Conservation (phyloP, 2,329 filamentous ascomycete genomes). For the Monosporascus sp. region DNA sequence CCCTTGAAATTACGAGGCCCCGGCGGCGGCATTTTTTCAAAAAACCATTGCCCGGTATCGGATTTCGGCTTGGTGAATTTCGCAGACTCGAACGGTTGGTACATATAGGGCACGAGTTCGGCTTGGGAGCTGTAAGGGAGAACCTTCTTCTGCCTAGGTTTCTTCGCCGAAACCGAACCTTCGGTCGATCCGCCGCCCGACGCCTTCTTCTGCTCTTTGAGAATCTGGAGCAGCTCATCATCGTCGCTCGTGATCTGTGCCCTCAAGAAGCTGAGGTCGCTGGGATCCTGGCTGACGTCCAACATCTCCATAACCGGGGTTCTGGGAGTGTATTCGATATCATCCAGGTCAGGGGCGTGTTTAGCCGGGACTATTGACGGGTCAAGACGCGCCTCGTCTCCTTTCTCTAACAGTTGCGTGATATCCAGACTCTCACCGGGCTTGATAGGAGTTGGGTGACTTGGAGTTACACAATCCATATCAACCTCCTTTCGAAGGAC, state of each 20-base stretch:
- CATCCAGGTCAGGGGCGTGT: constrained; percentile 51
- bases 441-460: constrained; percentile 70
- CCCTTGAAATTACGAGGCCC: not conserved
- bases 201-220: constrained; percentile 52
- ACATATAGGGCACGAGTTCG: constrained; percentile 32
- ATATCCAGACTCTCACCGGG: constrained; percentile 89
- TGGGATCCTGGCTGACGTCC: constrained; percentile 38
- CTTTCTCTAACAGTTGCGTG: constrained; percentile 66
- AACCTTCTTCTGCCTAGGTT: constrained; percentile 20
- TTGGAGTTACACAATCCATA: constrained; percentile 94
- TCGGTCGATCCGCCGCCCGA: constrained; percentile 11
- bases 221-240: constrained; percentile 65
- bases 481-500: constrained; percentile 97
- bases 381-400: constrained; percentile 63
- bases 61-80: constrained; percentile 23
- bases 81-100: constrained; percentile 32
- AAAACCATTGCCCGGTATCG: constrained; percentile 14
- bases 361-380: constrained; percentile 51
- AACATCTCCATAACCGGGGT: constrained; percentile 75
- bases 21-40: constrained; percentile 19
- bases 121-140: constrained; percentile 33
- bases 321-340: constrained; percentile 64
- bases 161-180: constrained; percentile 4
- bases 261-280: constrained; percentile 61
- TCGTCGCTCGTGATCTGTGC: constrained; percentile 79